Base-by-base conservation (phyloP, 2,329 filamentous ascomycete species). In the Paramyrothecium sp. region DNA sequence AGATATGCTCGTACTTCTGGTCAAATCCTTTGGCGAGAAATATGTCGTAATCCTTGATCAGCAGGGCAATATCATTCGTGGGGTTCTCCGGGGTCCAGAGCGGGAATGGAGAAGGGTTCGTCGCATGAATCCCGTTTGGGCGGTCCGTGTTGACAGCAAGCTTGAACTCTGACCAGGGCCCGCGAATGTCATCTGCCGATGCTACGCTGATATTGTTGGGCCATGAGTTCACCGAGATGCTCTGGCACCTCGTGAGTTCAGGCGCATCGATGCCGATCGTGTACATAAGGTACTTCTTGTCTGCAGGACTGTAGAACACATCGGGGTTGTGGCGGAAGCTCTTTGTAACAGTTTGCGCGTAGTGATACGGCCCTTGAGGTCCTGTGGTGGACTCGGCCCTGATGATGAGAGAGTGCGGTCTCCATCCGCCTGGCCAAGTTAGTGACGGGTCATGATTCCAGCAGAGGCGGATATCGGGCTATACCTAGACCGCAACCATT, bases 301-400 rank as follows among this genome's bases (percentile, higher is more conserved):
- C 78, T 0, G 72, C 73, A 0, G 73, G 73, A 33, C 75, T 80
- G 61, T 74, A 81, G 0, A 80, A 62, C 0, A 75, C 70, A 0
- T 75, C 75, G 1, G 77, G 76, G 34, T 81, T 82, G 56, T 81
- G 79, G 1, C 71, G 73, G 47, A 81, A 82, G 2, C 73, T 73
- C 2, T 69, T 66, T 2, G 73, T 71, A 0, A 82, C 64, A 5
- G 72, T 70, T 17, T 77, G 70, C 0, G 69, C 73, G 54, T 72
- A 81, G 4, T 58, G 52, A 49, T 81, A 81, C 0, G 78, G 79
- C 0, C 79, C 79, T 12, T 70, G 66, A 0, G 79, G 78, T 0
- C 78, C 79, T 0, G 62, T 71, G 2, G 65, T 63, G 0, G 78
- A 80, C 58, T 80, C 79, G 2, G 79, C 78, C 17, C 78, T 68